Percentiles rank a stretch among this genome's conserved stretches.
Evolutionary conservation across 2,329 filamentous ascomycete genomes (phyloP).

Genomic region (Cercospora sesami): DNA sequence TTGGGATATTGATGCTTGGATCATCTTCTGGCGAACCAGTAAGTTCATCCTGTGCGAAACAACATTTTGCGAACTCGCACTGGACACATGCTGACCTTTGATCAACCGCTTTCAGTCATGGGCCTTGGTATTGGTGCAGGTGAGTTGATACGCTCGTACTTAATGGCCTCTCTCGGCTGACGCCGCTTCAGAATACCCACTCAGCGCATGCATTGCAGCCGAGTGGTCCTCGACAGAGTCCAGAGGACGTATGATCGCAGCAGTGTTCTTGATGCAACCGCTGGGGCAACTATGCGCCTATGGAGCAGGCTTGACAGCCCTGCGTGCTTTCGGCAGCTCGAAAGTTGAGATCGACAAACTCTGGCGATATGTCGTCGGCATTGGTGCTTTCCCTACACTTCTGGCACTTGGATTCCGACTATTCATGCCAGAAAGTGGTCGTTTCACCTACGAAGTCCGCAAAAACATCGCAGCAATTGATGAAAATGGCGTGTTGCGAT

Average conservation of each 20-base stretch:
- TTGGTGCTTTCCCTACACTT: conserved; percentile 43
- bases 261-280: conserved; percentile 47
- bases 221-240: conserved; percentile 43
- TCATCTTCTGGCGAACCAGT: conserved; percentile 42
- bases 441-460: conserved; percentile 44
- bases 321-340: conserved; percentile 30
- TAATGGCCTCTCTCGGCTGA: neutral
- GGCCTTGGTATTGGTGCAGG: conserved; percentile 43
- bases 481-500: neutral
- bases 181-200: conserved; percentile 32
- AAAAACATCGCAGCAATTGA: conserved; percentile 39
- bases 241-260: conserved; percentile 45
- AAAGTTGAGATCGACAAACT: conserved; percentile 41
- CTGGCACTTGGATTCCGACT: conserved; percentile 44
- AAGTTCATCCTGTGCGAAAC: neutral
- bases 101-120: conserved; percentile 32
- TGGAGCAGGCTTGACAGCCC: conserved; percentile 24
- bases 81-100: neutral
- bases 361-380: conserved; percentile 45
- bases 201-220: conserved; percentile 43
- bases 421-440: conserved; percentile 44
- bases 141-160: neutral
- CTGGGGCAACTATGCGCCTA: conserved; percentile 43
- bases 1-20: conserved; percentile 43
- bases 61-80: neutral